Evolutionary conservation across 1,139 yeast species (phyloP), one percentile per base, ranked within the genome.

Genomic region (Kluyveromyces marxianus): DNA sequence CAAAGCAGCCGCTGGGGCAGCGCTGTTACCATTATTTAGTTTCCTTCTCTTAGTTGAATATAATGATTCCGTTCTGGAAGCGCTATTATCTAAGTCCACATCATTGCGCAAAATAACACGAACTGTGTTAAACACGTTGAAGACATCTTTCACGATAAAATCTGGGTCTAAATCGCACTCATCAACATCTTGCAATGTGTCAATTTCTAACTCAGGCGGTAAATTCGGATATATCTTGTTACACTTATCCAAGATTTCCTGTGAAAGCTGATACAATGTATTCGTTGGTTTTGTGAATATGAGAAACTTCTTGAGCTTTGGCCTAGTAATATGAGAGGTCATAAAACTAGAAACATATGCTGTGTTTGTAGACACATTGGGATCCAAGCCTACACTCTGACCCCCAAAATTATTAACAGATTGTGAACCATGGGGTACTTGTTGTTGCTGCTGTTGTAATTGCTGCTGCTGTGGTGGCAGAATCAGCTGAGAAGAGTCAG

Each of bases 111-210:
- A 69, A 3, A 81, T 58, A 1, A 82, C 81, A 42, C 82, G 67
- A 14, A 84, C 70, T 3, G 75, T 63, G 51, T 77, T 81, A 37
- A 77, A 79, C 4, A 53, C 48, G 28, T 71, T 68, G 56, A 85
- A 82, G 5, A 83, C 80, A 54, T 83, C 87, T 6, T 73, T 73
- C 0, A 80, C 81, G 3, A 63, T 51, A 54, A 79, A 85, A 48
- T 84, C 95, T 0, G 89, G 88, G 61, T 85, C 95, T 53, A 86
- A 66, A 60, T 86, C 95, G 56, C 89, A 83, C 50, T 72, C 72
- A 49, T 77, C 75, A 30, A 65, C 63, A 59, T 85, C 90, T 58
- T 84, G 92, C 7, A 84, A 65, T 43, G 77, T 74, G 25, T 72
- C 67, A 35, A 85, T 76, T 4, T 68, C 69, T 14, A 83, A 59